Evolutionary conservation across 805 yeast genomes (phyloP).

Genomic region (Lipomyces chichibuensis): DNA sequence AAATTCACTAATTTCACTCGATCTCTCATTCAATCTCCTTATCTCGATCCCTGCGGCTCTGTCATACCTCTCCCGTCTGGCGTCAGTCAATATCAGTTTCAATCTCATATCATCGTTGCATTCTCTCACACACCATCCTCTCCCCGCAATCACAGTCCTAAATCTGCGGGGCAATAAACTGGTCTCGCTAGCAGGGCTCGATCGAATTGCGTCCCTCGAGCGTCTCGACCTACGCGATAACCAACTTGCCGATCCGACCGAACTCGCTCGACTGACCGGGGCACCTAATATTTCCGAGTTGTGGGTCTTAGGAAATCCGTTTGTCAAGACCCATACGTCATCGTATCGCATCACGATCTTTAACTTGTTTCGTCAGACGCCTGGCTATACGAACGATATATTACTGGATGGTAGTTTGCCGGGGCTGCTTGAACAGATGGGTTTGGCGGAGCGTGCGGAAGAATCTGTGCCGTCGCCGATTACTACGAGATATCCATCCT

Average conservation of each 20-base stretch:
- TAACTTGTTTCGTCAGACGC: slow-evolving; percentile 35
- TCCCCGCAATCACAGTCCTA: slow-evolving; percentile 34
- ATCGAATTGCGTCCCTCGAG: slow-evolving; percentile 33
- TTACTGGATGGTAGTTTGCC: slow-evolving; percentile 38
- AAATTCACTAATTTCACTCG: slow-evolving; percentile 50
- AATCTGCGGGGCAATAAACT: slow-evolving; percentile 37
- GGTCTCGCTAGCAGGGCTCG: slow-evolving; percentile 38
- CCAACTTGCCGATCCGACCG: slow-evolving; percentile 35
- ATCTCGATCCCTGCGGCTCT: slow-evolving; percentile 58
- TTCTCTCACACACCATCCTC: slow-evolving; percentile 31
- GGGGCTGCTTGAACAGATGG: slow-evolving; percentile 38
- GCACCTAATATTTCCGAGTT: slow-evolving; percentile 36
- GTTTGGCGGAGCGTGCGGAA: slow-evolving; percentile 31
- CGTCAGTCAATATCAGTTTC: slow-evolving; percentile 64
- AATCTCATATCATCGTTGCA: slow-evolving; percentile 49
- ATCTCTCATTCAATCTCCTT: slow-evolving; percentile 58
- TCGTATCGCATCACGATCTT: slow-evolving; percentile 37
- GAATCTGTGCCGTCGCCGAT: slow-evolving; percentile 27
- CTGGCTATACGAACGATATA: slow-evolving; percentile 36
- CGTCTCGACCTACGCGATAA: slow-evolving; percentile 39
- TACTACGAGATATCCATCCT: not conserved
- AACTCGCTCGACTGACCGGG: slow-evolving; percentile 35
- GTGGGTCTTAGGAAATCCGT: slow-evolving; percentile 40
- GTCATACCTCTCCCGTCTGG: slow-evolving; percentile 54
- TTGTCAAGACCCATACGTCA: slow-evolving; percentile 30